phyloP scores from a whole-genome alignment of 352 stramenopile genomes.

The Thalassiosira livingstoniorum region DNA sequence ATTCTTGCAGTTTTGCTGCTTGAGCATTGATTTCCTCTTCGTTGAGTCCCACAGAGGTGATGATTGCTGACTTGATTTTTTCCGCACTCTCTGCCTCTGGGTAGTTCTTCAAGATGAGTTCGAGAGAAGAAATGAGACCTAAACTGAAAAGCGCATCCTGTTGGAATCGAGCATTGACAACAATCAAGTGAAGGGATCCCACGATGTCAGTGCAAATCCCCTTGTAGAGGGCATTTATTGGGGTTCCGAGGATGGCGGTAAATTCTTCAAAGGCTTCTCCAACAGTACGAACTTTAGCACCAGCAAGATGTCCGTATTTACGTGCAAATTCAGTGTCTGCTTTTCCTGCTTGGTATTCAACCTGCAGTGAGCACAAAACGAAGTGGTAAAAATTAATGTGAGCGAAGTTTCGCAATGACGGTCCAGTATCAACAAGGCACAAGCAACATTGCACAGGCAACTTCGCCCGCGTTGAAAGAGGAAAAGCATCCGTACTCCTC shows the following conservation, averaged over 20 bases:
- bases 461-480: no score
- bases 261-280: constrained; percentile 82
- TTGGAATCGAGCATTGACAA: constrained; percentile 83
- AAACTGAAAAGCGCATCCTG: constrained; percentile 77
- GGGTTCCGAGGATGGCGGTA: constrained; percentile 70
- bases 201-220: constrained; percentile 85
- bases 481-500: no score
- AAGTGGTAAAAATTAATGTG: no score
- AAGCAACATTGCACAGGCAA: no score
- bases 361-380: constrained; percentile 35
- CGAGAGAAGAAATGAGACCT: constrained; percentile 68
- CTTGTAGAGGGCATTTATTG: constrained; percentile 85
- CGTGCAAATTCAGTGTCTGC: constrained; percentile 81
- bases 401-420: no score
- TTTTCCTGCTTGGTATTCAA: constrained; percentile 75
- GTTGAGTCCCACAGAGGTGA: constrained; percentile 74
- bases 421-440: no score
- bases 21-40: constrained; percentile 74
- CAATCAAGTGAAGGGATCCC: constrained; percentile 81
- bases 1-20: constrained; percentile 70
- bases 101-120: constrained; percentile 86
- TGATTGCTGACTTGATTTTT: constrained; percentile 73
- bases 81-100: constrained; percentile 75
- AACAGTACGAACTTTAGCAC: constrained; percentile 75
- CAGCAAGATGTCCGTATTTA: constrained; percentile 76